Percentiles rank a stretch among this genome's conserved stretches.
These are phyloP conservation scores for Agrostemma githago DNA, from an alignment of 148 eudicot species.

Conservation along the genomic window DNA sequence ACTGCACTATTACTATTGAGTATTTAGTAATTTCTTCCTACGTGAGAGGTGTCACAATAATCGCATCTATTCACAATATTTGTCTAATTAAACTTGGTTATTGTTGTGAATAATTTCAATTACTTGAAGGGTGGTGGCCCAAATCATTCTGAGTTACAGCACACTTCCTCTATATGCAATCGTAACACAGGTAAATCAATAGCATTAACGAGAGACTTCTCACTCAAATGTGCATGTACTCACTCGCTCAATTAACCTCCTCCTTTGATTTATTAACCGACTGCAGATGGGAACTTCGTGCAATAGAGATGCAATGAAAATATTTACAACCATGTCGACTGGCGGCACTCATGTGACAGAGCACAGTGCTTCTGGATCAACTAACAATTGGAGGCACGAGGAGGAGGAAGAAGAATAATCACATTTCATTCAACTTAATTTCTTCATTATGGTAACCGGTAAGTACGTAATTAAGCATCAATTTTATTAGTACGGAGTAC, in stretches of 20 bases:
- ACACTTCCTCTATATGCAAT: constrained; percentile 40
- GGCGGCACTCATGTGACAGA: not conserved
- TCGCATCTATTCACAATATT: not conserved
- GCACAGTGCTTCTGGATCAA: not conserved
- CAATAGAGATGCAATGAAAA: constrained; percentile 1
- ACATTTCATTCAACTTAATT: not conserved
- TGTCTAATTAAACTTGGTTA: not conserved
- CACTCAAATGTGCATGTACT: no score
- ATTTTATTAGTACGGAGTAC: no score
- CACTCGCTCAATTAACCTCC: not conserved
- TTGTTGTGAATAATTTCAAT: no score
- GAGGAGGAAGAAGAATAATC: not conserved
- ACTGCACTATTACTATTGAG: no score
- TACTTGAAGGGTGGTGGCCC: constrained; percentile 32
- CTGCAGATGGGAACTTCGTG: not conserved
- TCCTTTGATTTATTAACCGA: not conserved
- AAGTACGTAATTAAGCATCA: no score
- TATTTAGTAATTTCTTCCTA: no score
- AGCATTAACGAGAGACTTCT: no score
- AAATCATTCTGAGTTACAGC: constrained; percentile 49
- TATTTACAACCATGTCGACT: no score
- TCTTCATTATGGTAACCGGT: no score
- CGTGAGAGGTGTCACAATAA: not conserved
- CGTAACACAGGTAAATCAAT: constrained; percentile 36
- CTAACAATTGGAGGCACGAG: not conserved